Base-by-base conservation (phyloP, 306 rosid species). In the Arachis stenosperma region DNA sequence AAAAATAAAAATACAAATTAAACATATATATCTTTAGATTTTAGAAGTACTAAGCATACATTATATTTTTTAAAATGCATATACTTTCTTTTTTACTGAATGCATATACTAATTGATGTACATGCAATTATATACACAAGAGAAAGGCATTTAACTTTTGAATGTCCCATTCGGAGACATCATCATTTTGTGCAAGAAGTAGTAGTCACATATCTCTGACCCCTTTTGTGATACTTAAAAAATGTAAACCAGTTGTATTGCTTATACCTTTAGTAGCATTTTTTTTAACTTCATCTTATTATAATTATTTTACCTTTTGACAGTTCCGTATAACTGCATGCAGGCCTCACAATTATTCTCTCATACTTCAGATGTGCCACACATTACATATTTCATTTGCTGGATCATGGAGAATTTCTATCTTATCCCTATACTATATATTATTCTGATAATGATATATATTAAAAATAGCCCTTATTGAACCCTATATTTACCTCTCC, bases 121-220 rank as follows among this genome's bases (percentile, higher is more conserved):
- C 4, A 33, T 33, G 4, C 37, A 33, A 33, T 33, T 33, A 33
- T 55, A 65, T 33, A 57, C 71, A 65, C 71, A 53, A 36, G 80
- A 69, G 64, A 89, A 91, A 87, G 90, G 82, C 81, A 48, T 75
- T 72, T 59, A 77, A 78, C 93, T 91, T 91, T 91, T 83, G 81
- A 86, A 86, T 72, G 86, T 71, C 84, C 84, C 85, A 84, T 84
- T 86, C 81, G 63, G 64, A 75, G 84, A 80, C 88, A 91, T 65
- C 84, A 89, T 91, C 86, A 91, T 89, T 82, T 83, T 74, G 83
- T 76, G 82, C 81, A 78, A 74, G n/a, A 81, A 87, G 65, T 79
- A 74, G n/a, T 79, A 87, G 65, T 79, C 91, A 52, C 85, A 48
- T n/a, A 62, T 65, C 67, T 75, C 78, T 81, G 77, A 72, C 70